phyloP scores from a whole-genome alignment of 2,329 filamentous ascomycete genomes.

The Scedosporium aurantiacum region DNA sequence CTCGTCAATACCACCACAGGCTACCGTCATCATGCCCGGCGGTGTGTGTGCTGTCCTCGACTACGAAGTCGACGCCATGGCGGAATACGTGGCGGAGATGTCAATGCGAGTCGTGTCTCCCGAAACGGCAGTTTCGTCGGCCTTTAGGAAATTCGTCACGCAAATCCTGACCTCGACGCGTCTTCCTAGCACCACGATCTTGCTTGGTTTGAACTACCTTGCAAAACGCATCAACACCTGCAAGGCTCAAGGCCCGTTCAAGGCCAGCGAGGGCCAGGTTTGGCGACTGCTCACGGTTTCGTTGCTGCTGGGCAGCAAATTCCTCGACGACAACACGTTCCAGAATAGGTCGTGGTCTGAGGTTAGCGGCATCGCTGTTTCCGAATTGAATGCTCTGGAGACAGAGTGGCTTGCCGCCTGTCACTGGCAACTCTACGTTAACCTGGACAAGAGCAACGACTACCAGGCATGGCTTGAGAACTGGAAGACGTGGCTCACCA shows the following conservation, averaged over 20 bases:
- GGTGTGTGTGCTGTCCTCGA: slow-evolving; percentile 90
- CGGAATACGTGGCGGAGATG: slow-evolving; percentile 89
- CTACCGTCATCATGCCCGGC: slow-evolving; percentile 49
- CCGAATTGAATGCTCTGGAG: slow-evolving; percentile 76
- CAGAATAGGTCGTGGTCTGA: slow-evolving; percentile 96
- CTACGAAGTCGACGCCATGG: slow-evolving; percentile 94
- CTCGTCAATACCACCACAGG: background rate
- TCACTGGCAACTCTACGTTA: slow-evolving; percentile 76
- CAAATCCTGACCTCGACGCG: slow-evolving; percentile 85
- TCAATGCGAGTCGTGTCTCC: slow-evolving; percentile 50
- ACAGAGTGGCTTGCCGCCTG: slow-evolving; percentile 79
- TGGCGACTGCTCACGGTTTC: slow-evolving; percentile 82
- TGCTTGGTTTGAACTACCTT: slow-evolving; percentile 82
- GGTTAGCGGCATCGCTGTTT: slow-evolving; percentile 78
- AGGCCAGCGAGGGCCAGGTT: slow-evolving; percentile 56
- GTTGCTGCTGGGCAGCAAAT: slow-evolving; percentile 84
- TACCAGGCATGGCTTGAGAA: slow-evolving; percentile 52
- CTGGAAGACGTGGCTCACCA: slow-evolving; percentile 46
- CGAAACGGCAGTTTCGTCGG: slow-evolving; percentile 44
- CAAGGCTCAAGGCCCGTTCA: slow-evolving; percentile 42
- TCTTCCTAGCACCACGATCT: slow-evolving; percentile 80
- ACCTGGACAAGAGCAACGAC: slow-evolving; percentile 65
- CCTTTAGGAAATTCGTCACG: slow-evolving; percentile 84
- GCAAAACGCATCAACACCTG: slow-evolving; percentile 72
- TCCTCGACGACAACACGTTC: slow-evolving; percentile 93